Conservation (phyloP, 148 eudicot genomes). For the Dysphania ambrosioides region DNA sequence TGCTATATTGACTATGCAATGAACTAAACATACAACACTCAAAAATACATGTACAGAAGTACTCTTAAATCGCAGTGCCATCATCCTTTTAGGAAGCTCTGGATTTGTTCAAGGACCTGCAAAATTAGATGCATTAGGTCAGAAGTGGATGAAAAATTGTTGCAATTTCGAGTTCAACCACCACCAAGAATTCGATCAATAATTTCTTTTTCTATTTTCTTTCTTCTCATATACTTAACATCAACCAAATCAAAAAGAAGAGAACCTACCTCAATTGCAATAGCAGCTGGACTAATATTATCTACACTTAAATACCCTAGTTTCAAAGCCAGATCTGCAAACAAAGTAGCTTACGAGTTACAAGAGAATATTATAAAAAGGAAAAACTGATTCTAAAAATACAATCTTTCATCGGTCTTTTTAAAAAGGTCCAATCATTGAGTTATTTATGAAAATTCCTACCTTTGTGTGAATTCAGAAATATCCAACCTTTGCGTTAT, state of each 20-base stretch:
- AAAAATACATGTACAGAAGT: neutral
- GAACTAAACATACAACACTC: conserved; percentile 8
- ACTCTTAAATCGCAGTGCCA: neutral
- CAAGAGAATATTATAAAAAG: neutral
- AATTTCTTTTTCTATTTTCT: neutral
- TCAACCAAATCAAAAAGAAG: neutral
- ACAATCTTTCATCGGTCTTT: too few relatives aligned
- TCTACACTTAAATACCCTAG: conserved; percentile 45
- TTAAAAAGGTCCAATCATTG: too few relatives aligned
- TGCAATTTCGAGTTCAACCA: neutral
- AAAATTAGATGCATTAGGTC: neutral
- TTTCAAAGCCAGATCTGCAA: conserved; percentile 52
- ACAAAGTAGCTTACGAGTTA: neutral
- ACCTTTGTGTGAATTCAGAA: too few relatives aligned
- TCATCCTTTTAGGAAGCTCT: conserved; percentile 33
- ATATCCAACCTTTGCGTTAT: too few relatives aligned
- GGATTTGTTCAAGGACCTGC: conserved; percentile 48
- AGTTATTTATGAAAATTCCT: too few relatives aligned
- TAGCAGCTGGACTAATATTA: conserved; percentile 42
- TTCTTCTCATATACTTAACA: neutral
- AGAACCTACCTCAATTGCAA: conserved; percentile 50
- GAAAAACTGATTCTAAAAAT: too few relatives aligned
- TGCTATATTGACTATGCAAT: neutral
- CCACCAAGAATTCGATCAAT: neutral
- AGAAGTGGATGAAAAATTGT: neutral